These are phyloP conservation scores for Jamesozyma spencerorum DNA, from an alignment of 805 yeast species.

Conservation along the genomic window DNA sequence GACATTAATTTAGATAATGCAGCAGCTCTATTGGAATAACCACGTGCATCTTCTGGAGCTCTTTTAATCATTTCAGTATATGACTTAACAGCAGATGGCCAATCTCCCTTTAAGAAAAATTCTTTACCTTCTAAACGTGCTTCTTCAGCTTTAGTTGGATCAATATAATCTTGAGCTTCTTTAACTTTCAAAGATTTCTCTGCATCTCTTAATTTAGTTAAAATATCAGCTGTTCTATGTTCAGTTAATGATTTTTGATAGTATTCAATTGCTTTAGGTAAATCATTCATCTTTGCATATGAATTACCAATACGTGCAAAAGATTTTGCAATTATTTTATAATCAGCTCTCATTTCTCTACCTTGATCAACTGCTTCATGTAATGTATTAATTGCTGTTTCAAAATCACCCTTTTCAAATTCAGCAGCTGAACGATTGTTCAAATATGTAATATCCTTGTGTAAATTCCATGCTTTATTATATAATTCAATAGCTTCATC, in stretches of 20 bases:
- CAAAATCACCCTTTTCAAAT: constrained; percentile 88
- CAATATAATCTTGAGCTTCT: constrained; percentile 71
- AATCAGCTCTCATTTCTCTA: constrained; percentile 83
- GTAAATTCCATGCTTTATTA: constrained; percentile 73
- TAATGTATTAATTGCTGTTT: constrained; percentile 74
- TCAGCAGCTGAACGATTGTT: constrained; percentile 98
- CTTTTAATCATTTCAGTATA: constrained; percentile 94
- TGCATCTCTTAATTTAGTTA: constrained; percentile 75
- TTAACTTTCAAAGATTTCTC: constrained; percentile 76
- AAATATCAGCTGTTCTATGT: constrained; percentile 90
- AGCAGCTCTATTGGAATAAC: constrained; percentile 97
- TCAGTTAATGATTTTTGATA: constrained; percentile 92
- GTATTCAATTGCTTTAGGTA: constrained; percentile 60
- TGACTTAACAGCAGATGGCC: constrained; percentile 93
- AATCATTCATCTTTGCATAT: constrained; percentile 66
- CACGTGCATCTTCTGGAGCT: constrained; percentile 94
- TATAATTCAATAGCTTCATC: constrained; percentile 88
- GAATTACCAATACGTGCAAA: constrained; percentile 84
- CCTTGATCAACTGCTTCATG: constrained; percentile 80
- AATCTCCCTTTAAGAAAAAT: constrained; percentile 78
- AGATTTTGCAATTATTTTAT: constrained; percentile 83
- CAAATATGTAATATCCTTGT: constrained; percentile 81
- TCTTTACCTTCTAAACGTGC: constrained; percentile 92
- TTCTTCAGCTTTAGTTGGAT: constrained; percentile 89
- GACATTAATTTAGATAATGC: constrained; percentile 90